A percentile compares a stretch with the other conserved stretches of the same genome.
Evolutionary conservation across 768 basidiomycete species (phyloP).

Genomic region (Tricholoma terreum): DNA sequence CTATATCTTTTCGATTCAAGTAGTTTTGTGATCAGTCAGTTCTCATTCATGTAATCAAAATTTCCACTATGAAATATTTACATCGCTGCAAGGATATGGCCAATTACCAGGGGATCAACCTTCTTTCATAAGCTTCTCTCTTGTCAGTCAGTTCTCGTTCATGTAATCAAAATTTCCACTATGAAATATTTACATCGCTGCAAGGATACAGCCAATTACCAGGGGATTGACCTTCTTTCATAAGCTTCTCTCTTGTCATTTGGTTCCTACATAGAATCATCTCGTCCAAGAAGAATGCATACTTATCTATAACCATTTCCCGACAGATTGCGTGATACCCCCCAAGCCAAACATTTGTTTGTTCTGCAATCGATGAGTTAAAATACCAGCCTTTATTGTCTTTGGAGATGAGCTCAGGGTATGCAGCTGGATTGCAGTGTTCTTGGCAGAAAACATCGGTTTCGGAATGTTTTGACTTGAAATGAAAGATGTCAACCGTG

Average conservation of each 20-base stretch:
- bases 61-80: too few relatives aligned
- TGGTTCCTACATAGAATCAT: neutral
- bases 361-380: too few relatives aligned
- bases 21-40: too few relatives aligned
- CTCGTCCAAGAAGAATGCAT: conserved; percentile 35
- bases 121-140: neutral
- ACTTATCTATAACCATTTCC: conserved; percentile 30
- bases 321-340: conserved; percentile 31
- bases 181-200: too few relatives aligned
- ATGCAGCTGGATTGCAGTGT: too few relatives aligned
- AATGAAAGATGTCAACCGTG: conserved; percentile 38
- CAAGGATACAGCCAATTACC: neutral
- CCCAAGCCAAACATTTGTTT: conserved; percentile 18
- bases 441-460: too few relatives aligned
- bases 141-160: too few relatives aligned
- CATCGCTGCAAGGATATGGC: neutral
- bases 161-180: too few relatives aligned
- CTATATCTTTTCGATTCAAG: too few relatives aligned
- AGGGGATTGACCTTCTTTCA: neutral
- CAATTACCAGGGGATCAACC: neutral
- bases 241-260: neutral
- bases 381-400: too few relatives aligned
- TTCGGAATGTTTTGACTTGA: conserved; percentile 16
- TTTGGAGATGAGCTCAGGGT: too few relatives aligned
- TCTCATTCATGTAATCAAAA: too few relatives aligned